These are phyloP conservation scores for Amanita rimosa DNA, from an alignment of 768 basidiomycete genomes.

Conservation along the genomic window DNA sequence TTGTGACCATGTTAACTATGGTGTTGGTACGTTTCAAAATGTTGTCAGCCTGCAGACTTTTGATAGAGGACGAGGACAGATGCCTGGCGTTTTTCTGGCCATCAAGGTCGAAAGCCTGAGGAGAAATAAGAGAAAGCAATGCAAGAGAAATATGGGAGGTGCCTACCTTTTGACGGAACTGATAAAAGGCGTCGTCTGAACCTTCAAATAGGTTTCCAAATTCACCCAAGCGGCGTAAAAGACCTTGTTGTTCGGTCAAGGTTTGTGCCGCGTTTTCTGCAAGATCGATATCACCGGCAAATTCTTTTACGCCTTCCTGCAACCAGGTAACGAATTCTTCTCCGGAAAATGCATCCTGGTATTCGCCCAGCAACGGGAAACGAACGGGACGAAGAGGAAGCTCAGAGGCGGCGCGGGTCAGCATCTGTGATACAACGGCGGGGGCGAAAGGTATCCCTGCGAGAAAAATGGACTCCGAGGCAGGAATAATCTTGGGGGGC, in stretches of 20 bases:
- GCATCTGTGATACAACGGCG: constrained; percentile 52
- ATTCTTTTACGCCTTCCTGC: constrained; percentile 62
- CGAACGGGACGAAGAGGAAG: constrained; percentile 62
- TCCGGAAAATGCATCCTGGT: constrained; percentile 77
- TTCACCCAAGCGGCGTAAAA: constrained; percentile 68
- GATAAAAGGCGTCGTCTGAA: constrained; percentile 72
- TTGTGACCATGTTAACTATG: constrained; percentile 61
- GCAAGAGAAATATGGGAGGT: background rate
- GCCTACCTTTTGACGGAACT: constrained; percentile 70
- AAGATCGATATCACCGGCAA: constrained; percentile 66
- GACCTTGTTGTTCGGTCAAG: constrained; percentile 48
- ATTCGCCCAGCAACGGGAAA: constrained; percentile 76
- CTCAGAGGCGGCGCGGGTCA: constrained; percentile 61
- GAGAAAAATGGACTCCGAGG: constrained; percentile 50
- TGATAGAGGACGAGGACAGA: constrained; percentile 13
- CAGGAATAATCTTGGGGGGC: constrained; percentile 34
- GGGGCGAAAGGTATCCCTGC: constrained; percentile 66
- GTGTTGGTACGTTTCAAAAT: constrained; percentile 60
- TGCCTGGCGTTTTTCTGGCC: constrained; percentile 18
- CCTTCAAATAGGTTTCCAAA: constrained; percentile 74
- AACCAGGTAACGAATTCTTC: constrained; percentile 87
- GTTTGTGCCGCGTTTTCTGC: constrained; percentile 67
- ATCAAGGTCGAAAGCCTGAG: constrained; percentile 50
- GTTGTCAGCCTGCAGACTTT: constrained; percentile 29
- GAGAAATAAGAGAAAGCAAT: background rate